Percentiles rank a stretch among this genome's conserved stretches.
Evolutionary conservation across 768 basidiomycete genomes (phyloP).

Genomic region (Galerina sulciceps): DNA sequence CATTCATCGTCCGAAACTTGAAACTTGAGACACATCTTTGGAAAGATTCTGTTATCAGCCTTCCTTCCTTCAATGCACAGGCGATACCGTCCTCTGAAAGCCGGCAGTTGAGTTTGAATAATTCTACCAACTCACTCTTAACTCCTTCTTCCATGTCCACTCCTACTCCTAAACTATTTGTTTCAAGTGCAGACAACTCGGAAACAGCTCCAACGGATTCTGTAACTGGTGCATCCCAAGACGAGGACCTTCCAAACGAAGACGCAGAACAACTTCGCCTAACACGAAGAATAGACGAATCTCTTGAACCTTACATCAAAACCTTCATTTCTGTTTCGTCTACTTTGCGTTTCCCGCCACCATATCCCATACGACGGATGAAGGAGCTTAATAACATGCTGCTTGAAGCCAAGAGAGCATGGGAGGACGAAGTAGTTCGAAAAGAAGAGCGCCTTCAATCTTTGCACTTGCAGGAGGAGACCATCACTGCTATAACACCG

Average conservation of each 20-base stretch:
- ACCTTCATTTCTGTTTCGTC: slow-evolving; percentile 95
- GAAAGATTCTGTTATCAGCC: slow-evolving; percentile 84
- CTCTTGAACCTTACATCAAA: slow-evolving; percentile 80
- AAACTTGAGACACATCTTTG: slow-evolving; percentile 94
- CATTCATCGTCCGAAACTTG: slow-evolving; percentile 90
- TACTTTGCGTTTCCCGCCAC: slow-evolving; percentile 89
- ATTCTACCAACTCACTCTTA: slow-evolving; percentile 21
- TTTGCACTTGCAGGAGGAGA: slow-evolving; percentile 46
- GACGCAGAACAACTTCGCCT: slow-evolving; percentile 73
- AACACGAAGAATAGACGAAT: slow-evolving; percentile 77
- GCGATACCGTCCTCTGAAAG: slow-evolving; percentile 57
- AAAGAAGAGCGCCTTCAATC: slow-evolving; percentile 68
- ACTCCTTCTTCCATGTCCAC: slow-evolving; percentile 14
- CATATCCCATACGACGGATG: slow-evolving; percentile 87
- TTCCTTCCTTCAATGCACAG: slow-evolving; percentile 67
- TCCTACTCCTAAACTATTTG: slow-evolving; percentile 18
- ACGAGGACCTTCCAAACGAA: slow-evolving; percentile 63
- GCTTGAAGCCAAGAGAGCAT: slow-evolving; percentile 67
- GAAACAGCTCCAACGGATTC: slow-evolving; percentile 7
- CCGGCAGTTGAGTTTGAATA: slow-evolving; percentile 29
- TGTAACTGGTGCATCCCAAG: slow-evolving; percentile 8
- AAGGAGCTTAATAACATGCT: slow-evolving; percentile 84
- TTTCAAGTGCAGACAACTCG: slow-evolving; percentile 6
- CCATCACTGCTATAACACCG: slow-evolving; percentile 35
- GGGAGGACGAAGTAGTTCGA: slow-evolving; percentile 87